A percentile compares a stretch with the other conserved stretches of the same genome.
These are phyloP conservation scores for Zygnema circumcarinatum DNA, from an alignment of 139 green algal genomes.

Conservation along the genomic window DNA sequence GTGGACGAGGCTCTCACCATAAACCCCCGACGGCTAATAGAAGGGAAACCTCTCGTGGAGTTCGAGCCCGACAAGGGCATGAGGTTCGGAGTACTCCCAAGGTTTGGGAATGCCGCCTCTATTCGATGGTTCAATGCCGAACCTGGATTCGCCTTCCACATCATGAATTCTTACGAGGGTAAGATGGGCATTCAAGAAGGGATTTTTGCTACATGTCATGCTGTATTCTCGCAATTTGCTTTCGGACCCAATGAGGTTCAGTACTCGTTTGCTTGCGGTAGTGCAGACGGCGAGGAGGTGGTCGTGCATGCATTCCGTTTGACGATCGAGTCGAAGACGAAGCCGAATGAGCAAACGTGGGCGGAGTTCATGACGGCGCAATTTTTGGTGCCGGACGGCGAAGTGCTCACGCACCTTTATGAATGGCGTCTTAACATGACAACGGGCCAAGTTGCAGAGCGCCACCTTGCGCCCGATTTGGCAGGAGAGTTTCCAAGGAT, in stretches of 20 bases:
- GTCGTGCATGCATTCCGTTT: conserved; percentile 5
- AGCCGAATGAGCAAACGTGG: conserved; percentile 1
- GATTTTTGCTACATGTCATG: no score
- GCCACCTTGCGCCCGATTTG: background rate
- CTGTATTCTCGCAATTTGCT: no score
- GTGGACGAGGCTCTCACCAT: conserved; percentile 51
- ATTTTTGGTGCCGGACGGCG: conserved; percentile 5
- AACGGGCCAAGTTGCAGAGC: conserved; percentile 21
- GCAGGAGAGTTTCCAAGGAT: conserved; percentile 24
- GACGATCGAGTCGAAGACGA: background rate
- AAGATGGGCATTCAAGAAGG: no score
- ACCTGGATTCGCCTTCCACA: conserved; percentile 41
- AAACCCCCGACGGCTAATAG: conserved; percentile 6
- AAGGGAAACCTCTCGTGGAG: conserved; percentile 27
- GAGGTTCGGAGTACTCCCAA: conserved; percentile 48
- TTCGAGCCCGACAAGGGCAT: conserved; percentile 21
- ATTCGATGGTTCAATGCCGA: conserved; percentile 52
- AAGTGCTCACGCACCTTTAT: conserved; percentile 11
- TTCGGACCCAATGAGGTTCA: no score
- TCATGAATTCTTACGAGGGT: conserved; percentile 52
- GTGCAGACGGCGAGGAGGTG: conserved; percentile 25
- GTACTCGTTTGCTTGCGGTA: no score
- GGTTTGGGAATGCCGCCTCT: conserved; percentile 11
- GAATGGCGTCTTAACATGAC: conserved; percentile 50
- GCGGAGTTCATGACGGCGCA: conserved; percentile 4